A percentile compares a stretch with the other conserved stretches of the same genome.
Conservation (phyloP, 1,284 basidiomycete species). For the Takashimella tepidaria region DNA sequence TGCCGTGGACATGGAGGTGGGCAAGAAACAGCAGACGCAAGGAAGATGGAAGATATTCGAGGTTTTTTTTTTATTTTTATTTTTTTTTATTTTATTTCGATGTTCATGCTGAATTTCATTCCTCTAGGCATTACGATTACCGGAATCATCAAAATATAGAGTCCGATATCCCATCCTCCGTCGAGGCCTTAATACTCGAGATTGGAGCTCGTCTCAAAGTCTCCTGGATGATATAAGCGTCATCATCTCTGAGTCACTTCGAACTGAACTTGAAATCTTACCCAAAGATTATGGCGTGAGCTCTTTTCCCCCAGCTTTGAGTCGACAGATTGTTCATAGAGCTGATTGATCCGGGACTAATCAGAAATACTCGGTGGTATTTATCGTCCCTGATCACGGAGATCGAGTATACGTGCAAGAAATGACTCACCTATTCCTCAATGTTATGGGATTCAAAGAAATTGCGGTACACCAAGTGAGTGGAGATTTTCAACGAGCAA, state of each 20-base stretch:
- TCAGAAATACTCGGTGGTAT: conserved; percentile 78
- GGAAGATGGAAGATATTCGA: no score
- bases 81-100: no score
- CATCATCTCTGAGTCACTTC: conserved; percentile 60
- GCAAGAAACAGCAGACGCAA: neutral
- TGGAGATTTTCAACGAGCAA: neutral
- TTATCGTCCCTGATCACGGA: conserved; percentile 90
- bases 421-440: conserved; percentile 68
- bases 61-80: no score
- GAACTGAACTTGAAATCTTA: conserved; percentile 60
- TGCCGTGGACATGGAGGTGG: neutral
- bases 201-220: conserved; percentile 64
- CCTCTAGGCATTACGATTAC: conserved; percentile 64
- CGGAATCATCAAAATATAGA: conserved; percentile 60
- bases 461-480: conserved; percentile 79
- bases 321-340: no score
- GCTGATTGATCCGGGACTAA: neutral
- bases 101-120: conserved; percentile 11
- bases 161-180: conserved; percentile 74
- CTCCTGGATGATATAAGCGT: conserved; percentile 71
- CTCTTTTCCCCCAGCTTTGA: no score
- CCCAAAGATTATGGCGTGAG: conserved; percentile 58
- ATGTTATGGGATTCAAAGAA: conserved; percentile 84
- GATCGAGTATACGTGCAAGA: conserved; percentile 77
- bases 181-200: conserved; percentile 69